A percentile compares a stretch with the other conserved stretches of the same genome.
Evolutionary conservation across 2,329 filamentous ascomycete genomes (phyloP).

Genomic region (Neofusicoccum laricinum): DNA sequence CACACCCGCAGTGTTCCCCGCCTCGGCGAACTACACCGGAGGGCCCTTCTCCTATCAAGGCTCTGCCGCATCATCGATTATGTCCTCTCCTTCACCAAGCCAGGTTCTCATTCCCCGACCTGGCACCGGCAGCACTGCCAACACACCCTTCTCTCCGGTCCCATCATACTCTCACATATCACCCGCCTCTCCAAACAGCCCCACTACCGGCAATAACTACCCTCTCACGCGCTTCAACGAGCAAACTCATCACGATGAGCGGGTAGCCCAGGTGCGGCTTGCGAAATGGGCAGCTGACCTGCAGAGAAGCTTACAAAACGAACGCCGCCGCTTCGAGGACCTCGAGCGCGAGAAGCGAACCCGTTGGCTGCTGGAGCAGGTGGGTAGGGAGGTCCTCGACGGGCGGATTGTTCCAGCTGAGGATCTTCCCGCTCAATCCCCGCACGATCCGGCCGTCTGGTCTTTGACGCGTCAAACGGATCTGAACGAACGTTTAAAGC

Average conservation of each 20-base stretch:
- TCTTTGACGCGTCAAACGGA: conserved; percentile 23
- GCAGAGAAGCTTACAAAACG: conserved; percentile 70
- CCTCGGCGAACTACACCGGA: conserved; percentile 10
- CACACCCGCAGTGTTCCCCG: conserved; percentile 16
- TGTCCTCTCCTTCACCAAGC: conserved; percentile 35
- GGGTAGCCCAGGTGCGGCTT: conserved; percentile 65
- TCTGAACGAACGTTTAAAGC: conserved; percentile 32
- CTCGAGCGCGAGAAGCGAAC: conserved; percentile 60
- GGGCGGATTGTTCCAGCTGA: conserved; percentile 28
- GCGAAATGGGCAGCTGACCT: conserved; percentile 81
- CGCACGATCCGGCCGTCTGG: neutral
- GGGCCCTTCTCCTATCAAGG: conserved; percentile 22
- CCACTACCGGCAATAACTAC: conserved; percentile 26
- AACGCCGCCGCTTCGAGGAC: conserved; percentile 66
- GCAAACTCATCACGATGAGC: conserved; percentile 59
- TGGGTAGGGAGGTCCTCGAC: conserved; percentile 58
- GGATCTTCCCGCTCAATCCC: conserved; percentile 16
- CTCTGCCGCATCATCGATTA: conserved; percentile 34
- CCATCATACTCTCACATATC: conserved; percentile 30
- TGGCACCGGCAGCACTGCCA: neutral
- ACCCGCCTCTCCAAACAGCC: conserved; percentile 34
- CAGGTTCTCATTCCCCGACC: conserved; percentile 37
- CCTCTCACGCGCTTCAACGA: conserved; percentile 52
- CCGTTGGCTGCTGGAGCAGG: conserved; percentile 68
- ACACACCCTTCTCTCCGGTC: conserved; percentile 26